Evolutionary conservation across 306 rosid genomes (phyloP), one percentile per base, ranked within the genome.

Genomic region (Senna tora): DNA sequence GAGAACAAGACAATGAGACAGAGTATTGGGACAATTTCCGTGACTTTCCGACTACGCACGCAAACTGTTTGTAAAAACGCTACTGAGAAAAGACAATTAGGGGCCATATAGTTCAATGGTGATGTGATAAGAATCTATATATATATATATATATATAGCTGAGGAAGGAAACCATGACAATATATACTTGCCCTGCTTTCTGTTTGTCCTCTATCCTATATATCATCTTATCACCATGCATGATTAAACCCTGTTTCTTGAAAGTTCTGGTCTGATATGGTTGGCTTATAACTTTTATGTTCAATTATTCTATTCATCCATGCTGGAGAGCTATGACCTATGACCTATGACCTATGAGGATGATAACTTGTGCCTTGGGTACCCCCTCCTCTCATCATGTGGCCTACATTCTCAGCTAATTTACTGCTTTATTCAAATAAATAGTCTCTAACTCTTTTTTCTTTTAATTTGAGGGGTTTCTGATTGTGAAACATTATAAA

Each of bases 31-130:
- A 54, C 76, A 32, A 51, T 58, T 63, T 9, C 66, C 83, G 75
- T 5, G 38, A 9, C 77, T 47, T 67, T 45, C 10, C 74, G 78
- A 5, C 38, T 67, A 41, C 47, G 79, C 75, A 81, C 64, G 81
- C 69, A 71, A 9, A 17, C 50, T 74, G 79, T 51, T 50, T 52
- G 79, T 25, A 15, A 71, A 65, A 41, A 47, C 67, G 88, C 38
- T 58, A 50, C 66, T 51, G 49, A 61, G 30, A 79, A 68, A 73
- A 54, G 65, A 74, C 65, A 75, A n/a, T n/a, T n/a, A 30, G 67
- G 75, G 78, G 32, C 34, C 71, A 64, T 42, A 21, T 42, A 21
- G 71, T 69, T 65, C 20, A 64, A 60, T 53, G 46, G 45, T 30
- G 65, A 70, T 38, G 10, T 22, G 43, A 33, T 50, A 19, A 57